Evolutionary conservation across 495 filamentous ascomycete genomes (phyloP).

Genomic region (Aspergillus panamensis): DNA sequence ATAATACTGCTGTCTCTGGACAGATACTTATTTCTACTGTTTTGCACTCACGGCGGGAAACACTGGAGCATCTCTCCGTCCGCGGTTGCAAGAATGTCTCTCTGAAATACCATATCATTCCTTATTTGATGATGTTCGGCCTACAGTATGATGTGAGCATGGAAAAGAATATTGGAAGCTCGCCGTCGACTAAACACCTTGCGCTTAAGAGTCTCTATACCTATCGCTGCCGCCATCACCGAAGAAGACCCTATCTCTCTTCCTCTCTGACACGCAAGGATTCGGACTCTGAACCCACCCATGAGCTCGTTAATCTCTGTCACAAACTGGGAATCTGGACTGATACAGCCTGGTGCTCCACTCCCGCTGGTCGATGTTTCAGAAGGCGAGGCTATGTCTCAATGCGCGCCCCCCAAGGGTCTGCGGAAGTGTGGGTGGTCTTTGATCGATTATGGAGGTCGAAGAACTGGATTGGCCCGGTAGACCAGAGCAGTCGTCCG

Average conservation of each 20-base stretch:
- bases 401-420: conserved; percentile 49
- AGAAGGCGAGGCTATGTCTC: conserved; percentile 56
- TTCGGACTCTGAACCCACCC: conserved; percentile 59
- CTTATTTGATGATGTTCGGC: conserved; percentile 51
- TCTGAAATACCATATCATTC: conserved; percentile 61
- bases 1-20: conserved; percentile 60
- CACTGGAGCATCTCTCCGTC: conserved; percentile 56
- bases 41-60: conserved; percentile 49
- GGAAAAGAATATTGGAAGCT: conserved; percentile 34
- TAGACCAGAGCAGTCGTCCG: conserved; percentile 22
- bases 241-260: conserved; percentile 55
- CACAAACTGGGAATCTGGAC: conserved; percentile 61
- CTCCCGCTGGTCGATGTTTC: conserved; percentile 55
- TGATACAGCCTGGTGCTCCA: conserved; percentile 62
- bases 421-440: conserved; percentile 59
- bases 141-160: conserved; percentile 45
- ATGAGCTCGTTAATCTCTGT: conserved; percentile 60
- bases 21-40: conserved; percentile 52
- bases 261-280: conserved; percentile 53
- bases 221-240: conserved; percentile 59
- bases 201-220: conserved; percentile 59
- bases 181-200: conserved; percentile 36
- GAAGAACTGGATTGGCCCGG: conserved; percentile 54
- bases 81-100: conserved; percentile 65
- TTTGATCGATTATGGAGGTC: conserved; percentile 61